phyloP scores from a whole-genome alignment of 140 eudicot species.

The Flaveria floridana region DNA sequence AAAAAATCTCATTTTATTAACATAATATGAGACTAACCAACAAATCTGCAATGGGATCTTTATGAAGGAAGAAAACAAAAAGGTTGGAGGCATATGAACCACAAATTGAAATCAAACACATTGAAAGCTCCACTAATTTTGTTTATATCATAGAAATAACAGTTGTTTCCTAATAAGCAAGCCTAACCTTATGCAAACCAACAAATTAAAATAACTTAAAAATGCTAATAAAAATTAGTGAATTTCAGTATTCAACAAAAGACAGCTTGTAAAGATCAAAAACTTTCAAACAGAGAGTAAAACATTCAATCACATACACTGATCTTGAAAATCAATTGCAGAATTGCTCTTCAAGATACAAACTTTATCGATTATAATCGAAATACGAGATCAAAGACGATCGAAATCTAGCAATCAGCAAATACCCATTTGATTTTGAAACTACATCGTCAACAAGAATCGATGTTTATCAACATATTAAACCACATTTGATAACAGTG shows the following conservation, averaged over 20 bases:
- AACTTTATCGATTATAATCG: neutral
- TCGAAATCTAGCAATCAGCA: too few species aligned
- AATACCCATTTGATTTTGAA: neutral
- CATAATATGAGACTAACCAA: neutral
- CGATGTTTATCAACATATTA: too few species aligned
- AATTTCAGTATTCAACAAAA: neutral
- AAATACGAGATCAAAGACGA: neutral
- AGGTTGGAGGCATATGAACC: conserved; percentile 9
- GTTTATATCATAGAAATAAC: neutral
- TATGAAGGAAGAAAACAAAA: neutral
- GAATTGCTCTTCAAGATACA: neutral
- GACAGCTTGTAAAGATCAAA: neutral
- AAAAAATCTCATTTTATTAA: neutral
- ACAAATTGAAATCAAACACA: neutral
- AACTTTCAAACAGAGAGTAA: neutral
- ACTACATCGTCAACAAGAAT: neutral
- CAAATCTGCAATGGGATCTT: neutral
- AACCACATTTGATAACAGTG: neutral
- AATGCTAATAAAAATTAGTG: neutral
- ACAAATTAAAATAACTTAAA: neutral
- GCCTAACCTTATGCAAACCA: neutral
- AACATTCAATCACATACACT: neutral
- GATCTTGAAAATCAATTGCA: neutral
- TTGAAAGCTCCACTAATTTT: conserved; percentile 29
- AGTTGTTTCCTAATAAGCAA: conserved; percentile 13